These are phyloP conservation scores for Lophiostoma macrostomum DNA, from an alignment of 495 filamentous ascomycete genomes.

Conservation along the genomic window DNA sequence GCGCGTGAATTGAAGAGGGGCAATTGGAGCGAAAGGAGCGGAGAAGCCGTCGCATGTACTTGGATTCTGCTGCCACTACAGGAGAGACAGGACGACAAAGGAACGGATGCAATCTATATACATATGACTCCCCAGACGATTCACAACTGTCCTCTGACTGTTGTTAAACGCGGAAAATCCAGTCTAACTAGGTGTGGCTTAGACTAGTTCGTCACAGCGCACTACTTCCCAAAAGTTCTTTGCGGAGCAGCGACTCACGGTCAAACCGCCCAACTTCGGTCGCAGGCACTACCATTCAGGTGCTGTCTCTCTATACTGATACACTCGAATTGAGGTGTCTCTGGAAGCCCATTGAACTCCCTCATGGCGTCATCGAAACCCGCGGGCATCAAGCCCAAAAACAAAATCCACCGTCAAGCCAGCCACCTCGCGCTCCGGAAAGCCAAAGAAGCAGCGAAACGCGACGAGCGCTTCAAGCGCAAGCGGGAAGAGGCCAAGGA, in stretches of 20 bases:
- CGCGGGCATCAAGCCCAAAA: slow-evolving; percentile 42
- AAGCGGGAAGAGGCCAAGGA: slow-evolving; percentile 83
- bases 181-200: too few relatives aligned
- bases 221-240: too few relatives aligned
- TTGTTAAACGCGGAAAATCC: too few relatives aligned
- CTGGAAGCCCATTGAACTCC: not conserved
- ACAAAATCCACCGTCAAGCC: slow-evolving; percentile 73
- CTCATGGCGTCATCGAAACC: slow-evolving; percentile 39
- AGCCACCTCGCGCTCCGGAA: slow-evolving; percentile 78
- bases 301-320: too few relatives aligned
- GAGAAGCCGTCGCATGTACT: slow-evolving; percentile 27
- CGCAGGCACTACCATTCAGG: too few relatives aligned
- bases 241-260: too few relatives aligned
- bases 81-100: slow-evolving; percentile 1
- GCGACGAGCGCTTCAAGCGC: slow-evolving; percentile 69
- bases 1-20: slow-evolving; percentile 15
- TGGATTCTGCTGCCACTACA: slow-evolving; percentile 8
- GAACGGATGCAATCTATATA: slow-evolving; percentile 19
- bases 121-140: slow-evolving; percentile 4
- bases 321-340: not conserved
- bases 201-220: too few relatives aligned
- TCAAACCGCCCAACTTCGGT: too few relatives aligned
- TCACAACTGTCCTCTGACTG: slow-evolving; percentile 2
- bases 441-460: slow-evolving; percentile 63
- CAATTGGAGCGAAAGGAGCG: slow-evolving; percentile 28